Evolutionary conservation across 768 basidiomycete genomes (phyloP).

Genomic region (Russula ochroleuca): DNA sequence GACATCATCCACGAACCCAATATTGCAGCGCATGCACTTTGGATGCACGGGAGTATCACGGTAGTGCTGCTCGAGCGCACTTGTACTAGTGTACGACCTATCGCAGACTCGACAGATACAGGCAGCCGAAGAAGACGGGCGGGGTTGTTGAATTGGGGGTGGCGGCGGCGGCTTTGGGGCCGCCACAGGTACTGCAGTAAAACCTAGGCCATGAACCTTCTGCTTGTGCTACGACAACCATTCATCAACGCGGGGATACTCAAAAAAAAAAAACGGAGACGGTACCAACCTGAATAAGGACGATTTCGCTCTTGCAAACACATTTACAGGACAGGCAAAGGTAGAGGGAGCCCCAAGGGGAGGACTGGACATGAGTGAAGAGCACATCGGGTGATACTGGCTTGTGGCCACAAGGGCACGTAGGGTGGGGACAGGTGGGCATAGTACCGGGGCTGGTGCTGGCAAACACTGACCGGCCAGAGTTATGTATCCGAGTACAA

Average conservation of each 20-base stretch:
- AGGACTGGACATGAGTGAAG: conserved; percentile 18
- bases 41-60: conserved; percentile 44
- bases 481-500: conserved; percentile 5
- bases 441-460: conserved; percentile 13
- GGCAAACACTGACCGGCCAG: not conserved
- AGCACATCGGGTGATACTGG: conserved; percentile 13
- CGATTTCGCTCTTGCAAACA: conserved; percentile 22
- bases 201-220: conserved; percentile 16
- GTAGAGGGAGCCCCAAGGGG: conserved; percentile 24
- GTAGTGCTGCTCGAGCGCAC: conserved; percentile 44
- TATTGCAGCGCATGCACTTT: conserved; percentile 42
- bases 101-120: conserved; percentile 1
- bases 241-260: not conserved
- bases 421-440: conserved; percentile 25
- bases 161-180: not conserved
- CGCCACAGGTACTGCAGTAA: not conserved
- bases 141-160: not conserved
- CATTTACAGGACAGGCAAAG: conserved; percentile 27
- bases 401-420: conserved; percentile 24
- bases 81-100: not conserved
- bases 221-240: conserved; percentile 17
- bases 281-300: conserved; percentile 18
- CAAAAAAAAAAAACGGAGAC: not conserved
- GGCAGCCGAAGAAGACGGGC: not conserved
- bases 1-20: conserved; percentile 39